phyloP scores from a whole-genome alignment of 2,329 filamentous ascomycete species.

The Fusarium tupiense region DNA sequence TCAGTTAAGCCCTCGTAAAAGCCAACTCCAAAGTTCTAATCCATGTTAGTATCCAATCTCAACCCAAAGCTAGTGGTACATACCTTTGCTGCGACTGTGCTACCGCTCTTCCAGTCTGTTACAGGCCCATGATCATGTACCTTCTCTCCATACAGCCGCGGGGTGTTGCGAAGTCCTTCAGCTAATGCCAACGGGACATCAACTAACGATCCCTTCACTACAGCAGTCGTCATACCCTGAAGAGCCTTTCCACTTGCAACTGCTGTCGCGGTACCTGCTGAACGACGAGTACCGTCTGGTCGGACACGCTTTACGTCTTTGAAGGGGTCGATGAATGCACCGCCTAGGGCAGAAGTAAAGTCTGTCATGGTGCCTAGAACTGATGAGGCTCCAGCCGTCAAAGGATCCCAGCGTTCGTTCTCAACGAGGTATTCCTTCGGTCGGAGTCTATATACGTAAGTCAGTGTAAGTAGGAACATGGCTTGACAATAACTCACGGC shows the following conservation, averaged over 20 bases:
- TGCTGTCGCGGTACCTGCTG: background rate
- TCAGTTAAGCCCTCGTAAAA: background rate
- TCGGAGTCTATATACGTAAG: background rate
- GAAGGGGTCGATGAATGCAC: background rate
- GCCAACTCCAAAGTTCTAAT: background rate
- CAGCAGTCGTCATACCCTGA: background rate
- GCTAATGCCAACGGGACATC: background rate
- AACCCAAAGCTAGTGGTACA: accelerated
- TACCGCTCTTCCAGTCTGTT: background rate
- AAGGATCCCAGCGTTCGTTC: background rate
- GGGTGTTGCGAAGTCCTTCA: background rate
- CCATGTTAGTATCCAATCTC: too few species aligned
- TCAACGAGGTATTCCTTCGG: background rate
- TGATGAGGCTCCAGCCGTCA: background rate
- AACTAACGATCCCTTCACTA: background rate
- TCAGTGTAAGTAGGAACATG: accelerated
- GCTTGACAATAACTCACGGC: background rate
- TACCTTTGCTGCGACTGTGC: background rate
- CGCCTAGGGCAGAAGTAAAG: background rate
- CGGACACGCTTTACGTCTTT: background rate
- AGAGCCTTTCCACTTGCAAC: background rate
- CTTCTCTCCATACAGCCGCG: background rate
- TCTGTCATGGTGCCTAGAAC: background rate
- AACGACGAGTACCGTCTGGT: background rate
- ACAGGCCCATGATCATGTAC: background rate